A percentile compares a stretch with the other conserved stretches of the same genome.
These are phyloP conservation scores for Starmerella davenportii DNA, from an alignment of 805 yeast genomes.

Conservation along the genomic window DNA sequence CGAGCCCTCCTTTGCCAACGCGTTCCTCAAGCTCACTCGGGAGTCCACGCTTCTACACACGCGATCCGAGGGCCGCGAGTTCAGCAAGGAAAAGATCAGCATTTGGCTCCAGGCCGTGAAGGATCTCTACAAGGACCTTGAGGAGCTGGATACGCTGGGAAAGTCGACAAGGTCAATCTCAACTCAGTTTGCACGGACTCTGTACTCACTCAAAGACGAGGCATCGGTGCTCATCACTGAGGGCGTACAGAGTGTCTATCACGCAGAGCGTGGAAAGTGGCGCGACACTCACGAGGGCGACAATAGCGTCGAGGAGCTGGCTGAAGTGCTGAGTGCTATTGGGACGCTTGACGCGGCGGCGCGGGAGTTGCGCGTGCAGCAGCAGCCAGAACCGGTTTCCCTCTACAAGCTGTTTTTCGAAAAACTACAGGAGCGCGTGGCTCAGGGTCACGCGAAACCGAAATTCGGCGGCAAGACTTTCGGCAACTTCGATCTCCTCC, in stretches of 20 bases:
- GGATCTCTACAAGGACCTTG: neutral
- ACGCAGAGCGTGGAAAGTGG: neutral
- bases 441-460: neutral
- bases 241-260: neutral
- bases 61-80: neutral
- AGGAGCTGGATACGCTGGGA: constrained; percentile 1
- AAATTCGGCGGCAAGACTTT: neutral
- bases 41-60: neutral
- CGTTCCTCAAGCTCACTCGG: constrained; percentile 1
- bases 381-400: neutral
- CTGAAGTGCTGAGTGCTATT: neutral
- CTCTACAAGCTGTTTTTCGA: neutral
- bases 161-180: neutral
- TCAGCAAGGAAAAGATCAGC: neutral
- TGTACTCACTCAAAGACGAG: neutral
- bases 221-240: neutral
- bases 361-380: neutral
- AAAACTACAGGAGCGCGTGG: neutral
- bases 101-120: neutral
- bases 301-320: neutral
- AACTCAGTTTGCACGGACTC: neutral
- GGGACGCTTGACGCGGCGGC: neutral
- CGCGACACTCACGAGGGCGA: neutral
- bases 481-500: neutral
- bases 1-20: constrained; percentile 3